A percentile compares a stretch with the other conserved stretches of the same genome.
Conservation (phyloP, 257 asterid genomes). For the Jacaranda mimosifolia region DNA sequence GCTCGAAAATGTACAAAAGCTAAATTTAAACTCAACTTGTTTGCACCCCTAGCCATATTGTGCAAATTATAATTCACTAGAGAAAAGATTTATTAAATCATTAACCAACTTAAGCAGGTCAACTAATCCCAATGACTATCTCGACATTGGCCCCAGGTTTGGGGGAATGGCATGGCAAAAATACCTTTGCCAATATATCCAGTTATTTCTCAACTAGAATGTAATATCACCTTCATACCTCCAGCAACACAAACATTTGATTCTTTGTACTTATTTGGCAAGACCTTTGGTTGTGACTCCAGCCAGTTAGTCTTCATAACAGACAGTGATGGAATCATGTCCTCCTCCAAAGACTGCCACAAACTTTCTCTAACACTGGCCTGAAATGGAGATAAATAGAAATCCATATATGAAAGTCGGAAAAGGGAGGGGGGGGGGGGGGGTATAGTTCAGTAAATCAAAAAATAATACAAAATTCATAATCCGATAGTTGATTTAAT, state of each 20-base stretch:
- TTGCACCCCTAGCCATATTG: not conserved
- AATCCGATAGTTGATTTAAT: slow-evolving; percentile 6
- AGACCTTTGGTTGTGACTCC: slow-evolving; percentile 69
- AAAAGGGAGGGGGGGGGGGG: not conserved
- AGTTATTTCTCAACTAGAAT: slow-evolving; percentile 34
- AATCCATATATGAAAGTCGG: not conserved
- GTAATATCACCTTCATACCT: slow-evolving; percentile 75
- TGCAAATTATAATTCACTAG: not conserved
- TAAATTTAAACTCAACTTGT: no score
- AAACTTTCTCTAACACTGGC: slow-evolving; percentile 70
- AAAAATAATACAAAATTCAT: slow-evolving; percentile 21
- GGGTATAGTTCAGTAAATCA: slow-evolving; percentile 22
- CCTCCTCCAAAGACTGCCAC: slow-evolving; percentile 91
- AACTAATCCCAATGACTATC: slow-evolving; percentile 13
- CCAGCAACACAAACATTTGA: slow-evolving; percentile 95
- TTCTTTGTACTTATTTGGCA: slow-evolving; percentile 74
- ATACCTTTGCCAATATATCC: not conserved
- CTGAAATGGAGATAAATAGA: slow-evolving; percentile 52
- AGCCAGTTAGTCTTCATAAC: slow-evolving; percentile 85
- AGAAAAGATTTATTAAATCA: slow-evolving; percentile 20
- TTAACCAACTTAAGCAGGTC: slow-evolving; percentile 18
- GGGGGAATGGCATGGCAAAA: slow-evolving; percentile 28
- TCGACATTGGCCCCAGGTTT: slow-evolving; percentile 17
- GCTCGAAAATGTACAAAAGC: no score
- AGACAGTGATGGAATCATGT: slow-evolving; percentile 74